Percentiles rank a stretch among this genome's conserved stretches.
These are phyloP conservation scores for Hypoxylon perforatum DNA, from an alignment of 495 filamentous ascomycete genomes.

Conservation along the genomic window DNA sequence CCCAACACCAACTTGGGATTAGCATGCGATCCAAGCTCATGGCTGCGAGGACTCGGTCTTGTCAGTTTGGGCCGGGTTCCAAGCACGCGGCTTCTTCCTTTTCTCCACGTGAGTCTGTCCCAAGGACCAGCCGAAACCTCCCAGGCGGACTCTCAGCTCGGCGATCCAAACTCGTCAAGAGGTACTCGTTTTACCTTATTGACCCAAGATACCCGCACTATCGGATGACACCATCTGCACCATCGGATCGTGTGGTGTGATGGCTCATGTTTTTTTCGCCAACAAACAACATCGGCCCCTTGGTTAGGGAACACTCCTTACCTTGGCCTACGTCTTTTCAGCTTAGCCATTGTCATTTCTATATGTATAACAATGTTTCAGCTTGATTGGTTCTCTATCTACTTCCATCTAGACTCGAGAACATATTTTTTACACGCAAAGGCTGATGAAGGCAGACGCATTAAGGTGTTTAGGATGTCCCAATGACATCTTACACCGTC, in stretches of 20 bases:
- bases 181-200: background rate
- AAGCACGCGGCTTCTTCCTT: too few species aligned
- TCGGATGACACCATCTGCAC: too few species aligned
- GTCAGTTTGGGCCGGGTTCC: background rate
- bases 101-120: too few species aligned
- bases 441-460: constrained; percentile 10
- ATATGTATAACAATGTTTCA: constrained; percentile 9
- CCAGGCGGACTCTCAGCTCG: background rate
- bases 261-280: too few species aligned
- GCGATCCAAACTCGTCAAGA: background rate
- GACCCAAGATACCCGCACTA: too few species aligned
- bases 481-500: background rate
- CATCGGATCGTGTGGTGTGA: too few species aligned
- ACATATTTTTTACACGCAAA: background rate
- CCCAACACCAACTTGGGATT: constrained; percentile 14
- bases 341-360: background rate
- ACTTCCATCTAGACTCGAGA: background rate
- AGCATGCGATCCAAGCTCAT: constrained; percentile 37
- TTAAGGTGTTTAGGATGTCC: constrained; percentile 30
- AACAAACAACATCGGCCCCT: constrained; percentile 1
- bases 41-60: constrained; percentile 10
- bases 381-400: constrained; percentile 15
- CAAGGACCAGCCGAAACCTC: too few species aligned
- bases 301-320: constrained; percentile 9
- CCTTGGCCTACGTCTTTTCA: constrained; percentile 7